Base-by-base conservation (phyloP, 768 basidiomycete genomes). In the Neoboletus magnificus region DNA sequence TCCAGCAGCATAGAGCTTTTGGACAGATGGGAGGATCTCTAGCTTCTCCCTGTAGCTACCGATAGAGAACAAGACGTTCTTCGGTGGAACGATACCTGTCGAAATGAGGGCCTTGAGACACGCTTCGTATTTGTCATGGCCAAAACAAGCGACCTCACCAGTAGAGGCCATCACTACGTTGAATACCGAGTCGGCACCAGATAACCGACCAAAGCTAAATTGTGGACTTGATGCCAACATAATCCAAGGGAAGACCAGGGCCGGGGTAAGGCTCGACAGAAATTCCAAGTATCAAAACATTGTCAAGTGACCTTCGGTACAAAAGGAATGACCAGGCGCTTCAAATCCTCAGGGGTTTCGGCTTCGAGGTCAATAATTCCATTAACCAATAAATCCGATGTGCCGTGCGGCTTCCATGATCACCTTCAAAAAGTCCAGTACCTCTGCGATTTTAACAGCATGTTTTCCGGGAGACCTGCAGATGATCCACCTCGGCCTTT, bases 91-190 rank as follows among this genome's bases (percentile, higher is more conserved):
- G 65, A 98, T 98, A 27, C 97, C 97, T 4, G 96, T 97, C 25
- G 97, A 95, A 58, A 98, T 91, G 55, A 98, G 79, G 2, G 93
- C 95, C 76, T 99, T 99, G 66, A 98, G 79, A 71, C 98, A 99
- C 5, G 97, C 97, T 70, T 99, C 97, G 69, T 96, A 98, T 74
- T 95, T 97, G 77, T 99, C 90, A 60, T 81, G 86, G 8, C 97
- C 97, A 72, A 99, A 99, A 75, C 96, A 98, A 18, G 97, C 97
- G 25, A 99, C 97, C 71, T 99, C 97, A 54, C 97, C 97, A 1
- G 96, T 99, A 18, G 97, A 98, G 16, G 97, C 97, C 97, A 99
- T 99, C 77, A 98, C 97, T 41, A 98, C 96, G 66, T 96, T 95
- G 13, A 98, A 82, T 9, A 98, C 89, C 20, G 97, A 97, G 70